These are phyloP conservation scores for Diaporthe amygdali DNA, from an alignment of 2,329 filamentous ascomycete genomes.

Conservation along the genomic window DNA sequence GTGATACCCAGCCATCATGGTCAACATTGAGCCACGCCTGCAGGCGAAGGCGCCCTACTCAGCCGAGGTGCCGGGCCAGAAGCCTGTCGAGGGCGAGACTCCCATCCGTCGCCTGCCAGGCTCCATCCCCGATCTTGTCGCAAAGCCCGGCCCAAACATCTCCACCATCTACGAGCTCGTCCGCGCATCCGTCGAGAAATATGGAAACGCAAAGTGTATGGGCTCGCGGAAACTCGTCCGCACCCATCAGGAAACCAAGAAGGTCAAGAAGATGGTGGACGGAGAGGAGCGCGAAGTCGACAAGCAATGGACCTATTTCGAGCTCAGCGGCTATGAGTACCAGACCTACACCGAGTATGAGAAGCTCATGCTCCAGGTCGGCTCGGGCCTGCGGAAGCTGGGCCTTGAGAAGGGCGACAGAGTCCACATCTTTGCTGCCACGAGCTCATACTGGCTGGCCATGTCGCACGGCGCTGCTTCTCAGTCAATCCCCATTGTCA, in stretches of 20 bases:
- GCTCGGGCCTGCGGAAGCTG: constrained; percentile 73
- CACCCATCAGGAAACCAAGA: constrained; percentile 83
- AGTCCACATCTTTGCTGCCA: constrained; percentile 82
- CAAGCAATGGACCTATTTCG: constrained; percentile 88
- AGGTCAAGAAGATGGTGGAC: constrained; percentile 86
- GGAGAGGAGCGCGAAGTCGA: constrained; percentile 80
- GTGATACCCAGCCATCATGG: constrained; percentile 23
- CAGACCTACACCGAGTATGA: constrained; percentile 81
- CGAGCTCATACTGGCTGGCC: constrained; percentile 60
- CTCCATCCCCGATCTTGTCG: constrained; percentile 66
- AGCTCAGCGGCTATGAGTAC: constrained; percentile 80
- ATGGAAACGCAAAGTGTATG: constrained; percentile 68
- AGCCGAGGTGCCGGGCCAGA: constrained; percentile 68
- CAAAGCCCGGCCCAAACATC: constrained; percentile 67
- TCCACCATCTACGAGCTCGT: constrained; percentile 79
- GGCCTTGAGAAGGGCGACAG: constrained; percentile 72
- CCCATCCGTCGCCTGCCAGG: constrained; percentile 71
- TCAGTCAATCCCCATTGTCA: constrained; percentile 83
- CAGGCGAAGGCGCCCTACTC: constrained; percentile 69
- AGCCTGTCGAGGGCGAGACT: constrained; percentile 74
- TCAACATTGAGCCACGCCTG: constrained; percentile 42
- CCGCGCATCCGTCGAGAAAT: constrained; percentile 67
- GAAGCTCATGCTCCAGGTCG: constrained; percentile 69
- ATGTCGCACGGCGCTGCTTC: constrained; percentile 62
- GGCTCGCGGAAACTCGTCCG: constrained; percentile 77